These are phyloP conservation scores for Zymoseptoria passerinii DNA, from an alignment of 2,329 filamentous ascomycete species.

Conservation along the genomic window DNA sequence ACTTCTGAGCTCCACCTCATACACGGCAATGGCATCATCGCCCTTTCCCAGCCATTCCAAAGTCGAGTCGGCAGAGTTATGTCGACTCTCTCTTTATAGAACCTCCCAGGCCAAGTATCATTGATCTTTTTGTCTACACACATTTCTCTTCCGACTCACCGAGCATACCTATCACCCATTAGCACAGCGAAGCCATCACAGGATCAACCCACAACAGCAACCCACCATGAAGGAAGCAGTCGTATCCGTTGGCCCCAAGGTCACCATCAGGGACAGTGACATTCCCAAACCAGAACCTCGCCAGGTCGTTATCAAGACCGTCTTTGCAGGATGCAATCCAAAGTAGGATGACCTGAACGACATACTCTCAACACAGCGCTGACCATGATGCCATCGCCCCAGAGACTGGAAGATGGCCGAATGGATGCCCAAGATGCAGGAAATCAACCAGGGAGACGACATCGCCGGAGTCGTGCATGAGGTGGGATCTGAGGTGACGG, in stretches of 20 bases:
- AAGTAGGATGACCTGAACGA: conserved; percentile 9
- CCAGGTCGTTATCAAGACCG: conserved; percentile 27
- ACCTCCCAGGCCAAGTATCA: conserved; percentile 7
- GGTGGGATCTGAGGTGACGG: conserved; percentile 47
- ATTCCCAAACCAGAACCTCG: conserved; percentile 34
- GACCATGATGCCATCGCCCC: background rate
- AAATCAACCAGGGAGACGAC: conserved; percentile 29
- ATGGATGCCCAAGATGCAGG: conserved; percentile 10
- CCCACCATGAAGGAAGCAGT: conserved; percentile 32
- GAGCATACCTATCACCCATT: background rate
- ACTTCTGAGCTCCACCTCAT: background rate
- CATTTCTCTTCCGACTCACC: background rate
- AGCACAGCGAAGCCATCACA: background rate
- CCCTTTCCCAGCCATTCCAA: background rate
- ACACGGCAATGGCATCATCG: conserved; percentile 8
- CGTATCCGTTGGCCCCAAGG: conserved; percentile 25
- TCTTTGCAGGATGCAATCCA: conserved; percentile 27
- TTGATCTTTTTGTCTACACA: background rate
- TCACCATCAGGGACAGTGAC: conserved; percentile 33
- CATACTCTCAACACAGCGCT: background rate
- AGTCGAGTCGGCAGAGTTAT: conserved; percentile 6
- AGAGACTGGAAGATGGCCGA: conserved; percentile 15
- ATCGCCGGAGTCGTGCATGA: conserved; percentile 42
- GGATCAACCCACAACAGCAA: background rate
- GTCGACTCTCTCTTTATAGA: conserved; percentile 1